phyloP scores from a whole-genome alignment of 164 flowering plant genomes.

The Nymphaea colorata region DNA sequence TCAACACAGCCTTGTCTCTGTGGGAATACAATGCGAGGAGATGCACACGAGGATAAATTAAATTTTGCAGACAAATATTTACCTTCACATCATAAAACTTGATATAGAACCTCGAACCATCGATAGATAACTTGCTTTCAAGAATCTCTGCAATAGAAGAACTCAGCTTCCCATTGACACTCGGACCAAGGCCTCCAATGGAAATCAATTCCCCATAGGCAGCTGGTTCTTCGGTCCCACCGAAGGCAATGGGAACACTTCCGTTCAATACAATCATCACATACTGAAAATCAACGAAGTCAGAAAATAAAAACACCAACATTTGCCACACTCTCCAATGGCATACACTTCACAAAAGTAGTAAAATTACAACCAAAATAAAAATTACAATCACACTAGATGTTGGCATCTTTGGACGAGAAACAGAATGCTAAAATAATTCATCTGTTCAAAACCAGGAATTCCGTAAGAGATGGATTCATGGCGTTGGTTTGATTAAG shows the following conservation, averaged over 20 bases:
- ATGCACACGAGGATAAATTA: no score
- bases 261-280: slow-evolving; percentile 88
- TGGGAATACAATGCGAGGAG: no score
- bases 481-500: no score
- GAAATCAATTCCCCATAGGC: slow-evolving; percentile 88
- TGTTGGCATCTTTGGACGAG: no score
- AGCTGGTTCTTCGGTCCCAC: slow-evolving; percentile 86
- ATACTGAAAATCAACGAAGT: slow-evolving; percentile 32
- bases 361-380: no score
- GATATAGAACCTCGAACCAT: slow-evolving; percentile 69
- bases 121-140: slow-evolving; percentile 67
- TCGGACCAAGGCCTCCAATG: slow-evolving; percentile 71
- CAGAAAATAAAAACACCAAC: background rate
- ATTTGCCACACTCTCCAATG: background rate
- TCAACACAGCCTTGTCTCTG: no score
- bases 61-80: background rate
- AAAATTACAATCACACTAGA: no score
- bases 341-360: no score
- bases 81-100: slow-evolving; percentile 77
- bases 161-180: slow-evolving; percentile 76
- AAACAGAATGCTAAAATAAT: no score
- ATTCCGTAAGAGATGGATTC: no score
- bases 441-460: no score
- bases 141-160: slow-evolving; percentile 83
- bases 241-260: slow-evolving; percentile 80